Conservation (phyloP, 371 early-diverging fungal genomes). For the Syncephalastrum monosporum region DNA sequence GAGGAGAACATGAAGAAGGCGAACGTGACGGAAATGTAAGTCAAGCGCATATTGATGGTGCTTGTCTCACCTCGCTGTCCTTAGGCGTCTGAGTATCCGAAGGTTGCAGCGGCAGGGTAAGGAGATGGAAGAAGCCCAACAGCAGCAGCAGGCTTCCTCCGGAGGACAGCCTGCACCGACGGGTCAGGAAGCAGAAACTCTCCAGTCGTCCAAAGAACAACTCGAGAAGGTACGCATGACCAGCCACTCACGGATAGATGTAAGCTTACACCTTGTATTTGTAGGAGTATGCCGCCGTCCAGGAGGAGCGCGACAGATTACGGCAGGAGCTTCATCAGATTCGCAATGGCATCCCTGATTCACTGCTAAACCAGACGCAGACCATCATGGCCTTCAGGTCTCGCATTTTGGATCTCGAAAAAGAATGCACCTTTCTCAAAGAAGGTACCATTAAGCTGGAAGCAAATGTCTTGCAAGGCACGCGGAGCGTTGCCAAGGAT, state of each 20-base stretch:
- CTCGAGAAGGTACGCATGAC: constrained; percentile 53
- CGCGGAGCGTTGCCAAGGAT: constrained; percentile 38
- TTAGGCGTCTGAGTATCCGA: constrained; percentile 37
- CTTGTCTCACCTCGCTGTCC: not conserved
- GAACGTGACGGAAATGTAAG: constrained; percentile 51
- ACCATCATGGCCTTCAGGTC: constrained; percentile 50
- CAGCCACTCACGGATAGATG: not conserved
- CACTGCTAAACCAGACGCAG: constrained; percentile 44
- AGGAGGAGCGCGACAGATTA: constrained; percentile 59
- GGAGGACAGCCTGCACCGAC: constrained; percentile 18
- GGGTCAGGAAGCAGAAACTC: constrained; percentile 44
- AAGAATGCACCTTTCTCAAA: constrained; percentile 37
- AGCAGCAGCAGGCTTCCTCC: not conserved
- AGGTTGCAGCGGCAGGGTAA: constrained; percentile 41
- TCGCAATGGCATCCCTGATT: constrained; percentile 51
- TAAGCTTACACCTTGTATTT: not conserved
- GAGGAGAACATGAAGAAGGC: constrained; percentile 54
- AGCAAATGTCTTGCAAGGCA: constrained; percentile 34
- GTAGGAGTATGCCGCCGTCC: constrained; percentile 61
- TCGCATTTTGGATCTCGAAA: constrained; percentile 48
- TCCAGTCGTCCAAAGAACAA: constrained; percentile 58
- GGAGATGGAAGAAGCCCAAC: constrained; percentile 25
- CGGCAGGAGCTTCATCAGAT: constrained; percentile 67
- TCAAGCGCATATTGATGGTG: not conserved
- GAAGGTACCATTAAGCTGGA: constrained; percentile 34